Percentiles rank a stretch among this genome's conserved stretches.
Evolutionary conservation across 2,329 filamentous ascomycete genomes (phyloP).

Genomic region (Ophiostoma triangulosporum): DNA sequence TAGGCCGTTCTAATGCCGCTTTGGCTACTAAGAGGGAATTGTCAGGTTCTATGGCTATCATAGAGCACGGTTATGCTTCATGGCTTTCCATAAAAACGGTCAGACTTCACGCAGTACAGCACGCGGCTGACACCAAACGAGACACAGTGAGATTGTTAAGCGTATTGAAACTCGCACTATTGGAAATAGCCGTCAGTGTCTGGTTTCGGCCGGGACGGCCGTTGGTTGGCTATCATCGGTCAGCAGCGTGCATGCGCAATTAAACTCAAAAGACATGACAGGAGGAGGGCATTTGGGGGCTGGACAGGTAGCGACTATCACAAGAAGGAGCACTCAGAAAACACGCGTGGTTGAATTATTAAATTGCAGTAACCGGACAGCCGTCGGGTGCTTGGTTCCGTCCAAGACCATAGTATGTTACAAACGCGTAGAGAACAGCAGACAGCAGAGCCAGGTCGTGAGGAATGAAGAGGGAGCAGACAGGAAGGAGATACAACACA

Average conservation of each 20-base stretch:
- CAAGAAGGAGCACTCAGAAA: not conserved
- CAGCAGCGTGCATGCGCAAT: not conserved
- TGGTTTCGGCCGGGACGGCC: no score
- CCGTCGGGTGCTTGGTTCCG: not conserved
- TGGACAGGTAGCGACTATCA: not conserved
- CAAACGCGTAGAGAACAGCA: not conserved
- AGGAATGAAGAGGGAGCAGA: not conserved
- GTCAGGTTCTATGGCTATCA: no score
- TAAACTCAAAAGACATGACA: not conserved
- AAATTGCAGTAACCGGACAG: not conserved
- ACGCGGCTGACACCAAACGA: no score
- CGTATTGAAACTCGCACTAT: no score
- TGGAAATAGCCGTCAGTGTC: no score
- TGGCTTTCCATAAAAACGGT: no score
- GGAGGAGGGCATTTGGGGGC: no score
- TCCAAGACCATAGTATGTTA: not conserved
- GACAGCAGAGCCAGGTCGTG: not conserved
- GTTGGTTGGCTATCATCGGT: conserved; percentile 5
- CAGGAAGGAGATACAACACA: not conserved
- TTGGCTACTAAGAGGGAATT: no score
- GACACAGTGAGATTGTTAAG: no score
- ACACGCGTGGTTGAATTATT: not conserved
- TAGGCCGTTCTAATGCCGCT: no score
- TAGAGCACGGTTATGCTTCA: no score
- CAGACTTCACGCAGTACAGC: no score